Base-by-base conservation (phyloP, 352 stramenopile genomes). In the Globisporangium camurandrum region DNA sequence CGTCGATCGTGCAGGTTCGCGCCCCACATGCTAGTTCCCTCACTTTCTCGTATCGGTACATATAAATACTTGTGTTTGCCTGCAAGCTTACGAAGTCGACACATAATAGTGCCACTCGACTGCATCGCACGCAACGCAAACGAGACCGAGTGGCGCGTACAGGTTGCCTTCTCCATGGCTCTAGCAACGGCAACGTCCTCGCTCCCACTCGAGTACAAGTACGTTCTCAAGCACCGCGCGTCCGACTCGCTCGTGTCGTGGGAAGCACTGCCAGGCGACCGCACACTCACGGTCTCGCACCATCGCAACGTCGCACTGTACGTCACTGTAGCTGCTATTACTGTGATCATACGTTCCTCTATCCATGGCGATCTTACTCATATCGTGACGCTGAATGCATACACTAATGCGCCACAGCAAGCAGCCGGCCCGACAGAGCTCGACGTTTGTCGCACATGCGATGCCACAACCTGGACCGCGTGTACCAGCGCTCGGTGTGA, bases 181-280 rank as follows among this genome's bases (percentile, higher is more conserved):
- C n/a, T n/a, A n/a, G n/a, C n/a, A n/a, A 23, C 56, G 0, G 7
- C 36, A 0, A 9, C 43, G 4, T 4, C 41, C 14, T 41, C 37
- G 8, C 51, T 54, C 20, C 65, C 77, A 7, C 46, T 92, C 41
- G 75, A 86, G 63, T 92, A 89, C 68, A 92, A 92, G 62, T 92
- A 89, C 51, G 53, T 88, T 34, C 46, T 87, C 39, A 79, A 77
- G 56, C 63, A 67, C 34, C 22, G 27, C 4, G 26, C 54, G 28
- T 67, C 56, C 19, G 55, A 55, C 6, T 69, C 77, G 33, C 51
- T 86, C 10, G 16, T 85, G 20, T 80, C 75, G 28, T 92, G 81
- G 81, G 81, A 92, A 46, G 67, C 71, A 19, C 61, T 92, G 9
- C 77, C 77, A 23, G 77, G 77, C 26, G 86, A 89, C 48, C 64